Evolutionary conservation across 2,329 filamentous ascomycete species (phyloP).

Genomic region (Venturia pyrina): DNA sequence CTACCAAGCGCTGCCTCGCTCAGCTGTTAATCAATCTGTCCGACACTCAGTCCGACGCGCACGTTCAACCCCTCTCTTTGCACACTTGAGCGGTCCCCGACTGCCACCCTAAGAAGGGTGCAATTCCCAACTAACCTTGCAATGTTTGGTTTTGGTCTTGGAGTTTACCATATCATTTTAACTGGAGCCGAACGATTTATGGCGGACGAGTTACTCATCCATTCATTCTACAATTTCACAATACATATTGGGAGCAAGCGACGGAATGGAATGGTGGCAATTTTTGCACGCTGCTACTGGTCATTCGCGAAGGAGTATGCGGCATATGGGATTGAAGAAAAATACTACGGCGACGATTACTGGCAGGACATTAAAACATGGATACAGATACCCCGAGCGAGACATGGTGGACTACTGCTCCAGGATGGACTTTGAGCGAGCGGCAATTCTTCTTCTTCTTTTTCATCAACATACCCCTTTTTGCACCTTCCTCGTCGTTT

Average conservation of each 20-base stretch:
- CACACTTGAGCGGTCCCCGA: background rate
- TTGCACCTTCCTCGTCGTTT: background rate
- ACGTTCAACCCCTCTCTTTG: constrained; percentile 4
- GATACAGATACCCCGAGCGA: background rate
- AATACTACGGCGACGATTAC: background rate
- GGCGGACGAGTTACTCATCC: background rate
- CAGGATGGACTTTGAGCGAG: background rate
- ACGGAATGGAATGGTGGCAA: background rate
- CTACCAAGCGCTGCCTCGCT: constrained; percentile 94
- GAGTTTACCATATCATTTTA: background rate
- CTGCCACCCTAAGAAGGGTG: background rate
- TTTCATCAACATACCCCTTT: background rate
- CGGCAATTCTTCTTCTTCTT: background rate
- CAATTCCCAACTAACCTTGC: background rate
- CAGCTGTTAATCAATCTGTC: constrained; percentile 94
- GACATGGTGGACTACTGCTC: background rate
- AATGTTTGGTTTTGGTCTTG: background rate
- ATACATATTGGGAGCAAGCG: background rate
- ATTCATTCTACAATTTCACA: background rate
- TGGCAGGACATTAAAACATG: background rate
- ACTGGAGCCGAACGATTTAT: background rate
- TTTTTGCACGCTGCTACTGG: background rate
- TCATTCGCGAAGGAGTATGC: background rate
- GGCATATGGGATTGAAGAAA: background rate
- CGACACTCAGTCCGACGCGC: constrained; percentile 61